Base-by-base conservation (phyloP, 148 eudicot genomes). In the Salicornia ramosissima region DNA sequence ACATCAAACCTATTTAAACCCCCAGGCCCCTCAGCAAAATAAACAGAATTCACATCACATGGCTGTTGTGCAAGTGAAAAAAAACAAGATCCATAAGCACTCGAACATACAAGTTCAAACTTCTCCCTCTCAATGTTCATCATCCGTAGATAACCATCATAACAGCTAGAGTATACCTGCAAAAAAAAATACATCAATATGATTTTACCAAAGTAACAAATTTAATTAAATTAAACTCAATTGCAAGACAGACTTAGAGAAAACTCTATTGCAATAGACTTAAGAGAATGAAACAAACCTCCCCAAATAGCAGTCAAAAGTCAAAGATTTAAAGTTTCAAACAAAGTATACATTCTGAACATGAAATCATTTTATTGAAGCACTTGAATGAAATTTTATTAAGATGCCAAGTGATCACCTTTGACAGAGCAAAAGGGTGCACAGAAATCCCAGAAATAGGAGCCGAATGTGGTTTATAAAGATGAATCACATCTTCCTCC, bases 51-150 rank as follows among this genome's bases (percentile, higher is more conserved):
- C 31, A 33, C 39, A 68, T 85, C 86, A 69, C 83, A 76, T 71
- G 81, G 90, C 58, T 59, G 77, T 67, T 81, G 89, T n/a, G 90
- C 80, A 21, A 88, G 59, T 52, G 96, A 92, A 77, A 33, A 81
- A 54, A 90, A 56, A 29, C 78, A 50, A 64, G 72, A 57, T 34
- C 75, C 80, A 76, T 80, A 77, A 10, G 80, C n/a, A n/a, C n/a
- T n/a, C n/a, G n/a, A 76, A 76, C 84, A 81, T 26, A 79, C 71
- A 63, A 86, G 72, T 73, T 86, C 82, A 78, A 90, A 88, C 36
- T 72, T 69, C 71, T 85, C 87, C 56, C 80, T 90, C 71, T 90
- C 94, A 26, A 90, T 67, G 71, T 92, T 88, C 87, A 90, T 86
- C 78, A 82, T 57, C 64, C 89, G 80, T 12, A 92, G 51, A 65